phyloP scores from a whole-genome alignment of 2,329 filamentous ascomycete genomes.

The Trichoderma sp. region DNA sequence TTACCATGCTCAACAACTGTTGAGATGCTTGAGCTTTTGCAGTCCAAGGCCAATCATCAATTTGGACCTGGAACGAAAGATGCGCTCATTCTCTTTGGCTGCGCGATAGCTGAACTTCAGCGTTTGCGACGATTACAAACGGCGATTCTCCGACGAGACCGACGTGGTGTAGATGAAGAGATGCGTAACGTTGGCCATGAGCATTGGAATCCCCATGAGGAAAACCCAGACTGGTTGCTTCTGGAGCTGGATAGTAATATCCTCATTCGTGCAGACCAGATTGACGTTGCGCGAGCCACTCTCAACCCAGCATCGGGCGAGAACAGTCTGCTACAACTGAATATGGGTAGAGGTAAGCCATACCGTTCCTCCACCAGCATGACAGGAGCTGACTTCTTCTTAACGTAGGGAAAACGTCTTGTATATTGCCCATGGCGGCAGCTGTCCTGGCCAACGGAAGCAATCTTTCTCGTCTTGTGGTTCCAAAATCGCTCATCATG shows the following conservation, averaged over 20 bases:
- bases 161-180: conserved; percentile 12
- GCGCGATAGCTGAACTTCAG: conserved; percentile 43
- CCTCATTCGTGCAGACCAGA: conserved; percentile 62
- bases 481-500: conserved; percentile 58
- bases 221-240: conserved; percentile 63
- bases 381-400: too few relatives aligned
- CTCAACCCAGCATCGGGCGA: conserved; percentile 53
- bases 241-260: conserved; percentile 68
- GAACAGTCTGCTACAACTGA: conserved; percentile 66
- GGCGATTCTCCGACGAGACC: neutral
- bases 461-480: conserved; percentile 55
- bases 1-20: conserved; percentile 47
- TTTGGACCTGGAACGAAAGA: conserved; percentile 45
- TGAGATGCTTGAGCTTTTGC: conserved; percentile 49
- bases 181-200: conserved; percentile 42
- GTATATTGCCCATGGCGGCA: conserved; percentile 57
- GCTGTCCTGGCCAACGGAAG: conserved; percentile 49
- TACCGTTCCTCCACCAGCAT: too few relatives aligned
- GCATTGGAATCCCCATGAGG: conserved; percentile 57
- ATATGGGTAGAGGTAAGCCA: conserved; percentile 66
- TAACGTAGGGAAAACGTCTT: conserved; percentile 56
- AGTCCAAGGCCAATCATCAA: conserved; percentile 29
- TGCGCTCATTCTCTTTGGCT: conserved; percentile 47
- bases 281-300: conserved; percentile 63
- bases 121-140: conserved; percentile 5